Evolutionary conservation across 768 basidiomycete genomes (phyloP), one percentile per base, ranked within the genome.

Genomic region (Mycena vitilis): DNA sequence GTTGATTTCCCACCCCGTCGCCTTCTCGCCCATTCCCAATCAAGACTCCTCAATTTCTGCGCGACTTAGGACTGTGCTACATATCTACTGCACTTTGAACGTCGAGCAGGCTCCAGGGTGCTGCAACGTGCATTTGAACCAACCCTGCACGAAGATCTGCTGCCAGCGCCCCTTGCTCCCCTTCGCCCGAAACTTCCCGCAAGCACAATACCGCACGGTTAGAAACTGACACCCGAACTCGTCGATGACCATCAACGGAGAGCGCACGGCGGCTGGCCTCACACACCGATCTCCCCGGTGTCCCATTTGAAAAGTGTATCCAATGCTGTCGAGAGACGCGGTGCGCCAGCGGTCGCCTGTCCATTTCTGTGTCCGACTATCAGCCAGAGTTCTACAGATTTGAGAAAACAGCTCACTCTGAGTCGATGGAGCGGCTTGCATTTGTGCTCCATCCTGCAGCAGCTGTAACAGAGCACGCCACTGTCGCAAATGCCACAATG

Each of bases 251-350:
- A 55, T 36, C 54, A 55, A 11, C 37, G 36, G 38, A 6, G 54
- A 55, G 4, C 23, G 3, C 6, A 13, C 16, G 4, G 5, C 5
- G 10, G n/a, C 16, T 4, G 53, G 53, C 44, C 15, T n/a, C 5
- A 18, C 5, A 30, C 56, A 58, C 23, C 22, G 13, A 4, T 23
- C 20, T 16, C 56, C 42, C 13, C 23, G 34, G 25, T 58, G 40
- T 15, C 56, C 56, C 38, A 58, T 58, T 30, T 58, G 56, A 16
- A 44, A 58, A 3, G 45, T 42, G 25, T 44, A 45, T 7, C 56
- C 56, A 3, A 58, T 23, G 7, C 45, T 42, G 1, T 22, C 18
- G 9, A 58, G 42, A 13, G 36, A 15, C 5, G 36, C 20, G 11
- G 22, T 23, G 22, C 45, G 13, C 56, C 56, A 58, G 4, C 4